Evolutionary conservation across 2,329 filamentous ascomycete species (phyloP).

Genomic region (Aspergillus bombycis): DNA sequence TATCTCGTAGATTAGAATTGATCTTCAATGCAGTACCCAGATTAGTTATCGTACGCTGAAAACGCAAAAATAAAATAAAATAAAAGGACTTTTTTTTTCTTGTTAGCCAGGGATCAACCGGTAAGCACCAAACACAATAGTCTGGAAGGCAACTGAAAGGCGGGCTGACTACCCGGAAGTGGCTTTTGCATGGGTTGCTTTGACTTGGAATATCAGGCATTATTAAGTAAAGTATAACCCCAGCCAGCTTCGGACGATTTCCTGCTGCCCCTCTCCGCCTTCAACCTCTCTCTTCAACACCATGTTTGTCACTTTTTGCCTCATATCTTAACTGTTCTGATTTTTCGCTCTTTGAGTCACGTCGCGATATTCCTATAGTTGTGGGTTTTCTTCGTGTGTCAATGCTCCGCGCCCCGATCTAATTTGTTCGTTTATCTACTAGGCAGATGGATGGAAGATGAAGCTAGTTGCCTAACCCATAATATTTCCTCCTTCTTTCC

Average conservation of each 20-base stretch:
- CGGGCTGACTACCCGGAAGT: slow-evolving; percentile 8
- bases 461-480: slow-evolving; percentile 12
- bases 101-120: not conserved
- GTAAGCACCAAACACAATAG: not conserved
- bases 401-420: not conserved
- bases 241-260: slow-evolving; percentile 8
- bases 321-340: not conserved
- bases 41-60: not conserved
- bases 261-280: slow-evolving; percentile 12
- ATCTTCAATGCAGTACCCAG: not conserved
- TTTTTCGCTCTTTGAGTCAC: not conserved
- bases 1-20: slow-evolving; percentile 1
- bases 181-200: slow-evolving; percentile 3
- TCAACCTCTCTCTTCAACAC: slow-evolving; percentile 1
- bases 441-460: slow-evolving; percentile 10
- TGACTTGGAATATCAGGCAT: slow-evolving; percentile 2
- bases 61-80: not conserved
- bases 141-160: slow-evolving; percentile 11
- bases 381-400: slow-evolving; percentile 2
- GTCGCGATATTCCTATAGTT: not conserved
- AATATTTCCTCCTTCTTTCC: slow-evolving; percentile 1
- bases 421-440: slow-evolving; percentile 5
- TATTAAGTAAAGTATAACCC: slow-evolving; percentile 5
- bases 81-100: not conserved
- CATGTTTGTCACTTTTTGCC: not conserved